Conservation (phyloP, 192 early-diverging fungal genomes). For the Backusella luteola region DNA sequence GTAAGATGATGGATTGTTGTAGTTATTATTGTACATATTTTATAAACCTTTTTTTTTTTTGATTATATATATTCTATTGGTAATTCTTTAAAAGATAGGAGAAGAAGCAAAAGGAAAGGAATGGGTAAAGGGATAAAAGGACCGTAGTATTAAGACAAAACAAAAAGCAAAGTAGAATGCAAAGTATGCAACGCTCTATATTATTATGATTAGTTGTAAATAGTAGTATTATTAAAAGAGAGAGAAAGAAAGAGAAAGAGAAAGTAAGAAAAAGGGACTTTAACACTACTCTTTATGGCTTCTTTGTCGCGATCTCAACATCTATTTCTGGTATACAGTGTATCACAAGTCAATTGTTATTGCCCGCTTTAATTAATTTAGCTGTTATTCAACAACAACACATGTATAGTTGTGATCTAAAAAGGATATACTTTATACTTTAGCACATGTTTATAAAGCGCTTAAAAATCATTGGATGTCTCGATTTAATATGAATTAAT, state of each 20-base stretch:
- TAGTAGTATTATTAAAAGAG: not conserved
- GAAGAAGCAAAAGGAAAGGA: not conserved
- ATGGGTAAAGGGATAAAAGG: not conserved
- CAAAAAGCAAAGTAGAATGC: not conserved
- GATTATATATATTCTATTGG: not conserved
- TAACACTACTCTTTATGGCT: conserved; percentile 3
- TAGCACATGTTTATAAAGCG: not conserved
- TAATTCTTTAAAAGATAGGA: not conserved
- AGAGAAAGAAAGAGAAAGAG: not conserved
- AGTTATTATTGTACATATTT: not conserved
- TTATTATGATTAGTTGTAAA: not conserved
- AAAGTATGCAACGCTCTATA: not conserved
- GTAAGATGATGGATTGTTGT: not conserved
- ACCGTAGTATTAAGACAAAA: not conserved
- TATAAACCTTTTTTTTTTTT: not conserved
- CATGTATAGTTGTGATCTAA: not conserved
- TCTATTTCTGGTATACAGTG: conserved; percentile 1
- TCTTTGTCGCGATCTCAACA: not conserved
- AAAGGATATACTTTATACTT: not conserved
- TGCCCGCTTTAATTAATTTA: conserved; percentile 2
- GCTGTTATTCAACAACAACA: not conserved
- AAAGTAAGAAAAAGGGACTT: not conserved
- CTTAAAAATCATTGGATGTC: not conserved
- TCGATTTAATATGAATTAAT: not conserved
- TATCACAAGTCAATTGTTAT: conserved; percentile 6